Evolutionary conservation across 306 rosid species (phyloP).

Genomic region (Sesbania bispinosa): DNA sequence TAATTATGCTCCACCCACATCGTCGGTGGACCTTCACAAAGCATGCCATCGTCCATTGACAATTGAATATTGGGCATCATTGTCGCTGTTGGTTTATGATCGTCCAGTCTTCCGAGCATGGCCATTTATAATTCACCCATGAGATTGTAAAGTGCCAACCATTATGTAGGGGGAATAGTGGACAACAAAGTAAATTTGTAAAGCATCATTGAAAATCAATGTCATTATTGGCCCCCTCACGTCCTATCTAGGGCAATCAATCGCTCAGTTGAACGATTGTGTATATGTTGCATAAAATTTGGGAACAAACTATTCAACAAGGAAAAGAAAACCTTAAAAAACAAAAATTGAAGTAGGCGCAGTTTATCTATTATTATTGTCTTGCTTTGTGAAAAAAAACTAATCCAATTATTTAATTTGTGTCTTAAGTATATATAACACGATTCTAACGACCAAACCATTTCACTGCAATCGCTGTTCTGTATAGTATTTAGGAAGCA

Average conservation of each 20-base stretch:
- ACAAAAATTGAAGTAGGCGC: too few species aligned
- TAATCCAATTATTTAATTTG: too few species aligned
- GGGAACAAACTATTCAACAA: neutral
- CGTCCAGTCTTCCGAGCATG: neutral
- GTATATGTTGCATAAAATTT: neutral
- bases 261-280: neutral
- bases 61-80: neutral
- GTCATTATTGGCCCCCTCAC: neutral
- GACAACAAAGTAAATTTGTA: slow-evolving; percentile 6
- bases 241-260: slow-evolving; percentile 13
- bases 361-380: neutral
- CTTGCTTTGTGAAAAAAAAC: too few species aligned
- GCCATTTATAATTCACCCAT: slow-evolving; percentile 6
- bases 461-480: too few species aligned
- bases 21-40: slow-evolving; percentile 13
- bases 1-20: neutral
- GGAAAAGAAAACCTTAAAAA: neutral
- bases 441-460: too few species aligned
- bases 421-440: too few species aligned
- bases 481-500: too few species aligned
- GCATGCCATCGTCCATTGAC: neutral
- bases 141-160: neutral
- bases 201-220: neutral
- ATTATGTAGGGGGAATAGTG: neutral
- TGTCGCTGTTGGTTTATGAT: neutral